Evolutionary conservation across 371 early-diverging fungal species (phyloP).

Genomic region (Mortierella sp.): DNA sequence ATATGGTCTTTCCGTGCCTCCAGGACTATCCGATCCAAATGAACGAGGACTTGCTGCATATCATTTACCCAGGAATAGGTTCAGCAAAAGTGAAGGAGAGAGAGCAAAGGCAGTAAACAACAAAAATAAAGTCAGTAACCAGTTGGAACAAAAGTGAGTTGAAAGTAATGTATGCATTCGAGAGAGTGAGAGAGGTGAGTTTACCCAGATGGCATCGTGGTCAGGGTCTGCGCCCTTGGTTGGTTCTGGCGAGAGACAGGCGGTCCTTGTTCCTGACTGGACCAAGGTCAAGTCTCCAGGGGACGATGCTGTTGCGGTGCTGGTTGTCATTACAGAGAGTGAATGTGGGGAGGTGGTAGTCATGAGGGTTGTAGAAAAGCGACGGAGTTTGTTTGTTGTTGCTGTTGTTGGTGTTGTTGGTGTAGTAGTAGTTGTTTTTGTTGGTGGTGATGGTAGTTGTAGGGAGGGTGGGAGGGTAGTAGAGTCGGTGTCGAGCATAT

Average conservation of each 20-base stretch:
- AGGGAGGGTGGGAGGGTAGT: background rate
- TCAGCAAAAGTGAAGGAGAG: background rate
- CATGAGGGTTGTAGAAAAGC: background rate
- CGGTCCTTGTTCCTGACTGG: conserved; percentile 24
- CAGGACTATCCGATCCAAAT: conserved; percentile 36
- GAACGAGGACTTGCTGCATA: conserved; percentile 42
- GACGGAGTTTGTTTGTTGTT: background rate
- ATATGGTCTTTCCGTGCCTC: conserved; percentile 39
- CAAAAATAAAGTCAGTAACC: background rate
- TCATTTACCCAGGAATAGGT: background rate
- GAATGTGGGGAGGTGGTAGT: background rate
- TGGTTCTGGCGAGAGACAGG: conserved; percentile 23
- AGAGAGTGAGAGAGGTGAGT: no score
- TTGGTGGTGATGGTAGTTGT: background rate
- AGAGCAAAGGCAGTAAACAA: background rate
- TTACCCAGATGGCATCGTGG: conserved; percentile 44
- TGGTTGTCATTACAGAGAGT: background rate
- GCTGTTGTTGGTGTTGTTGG: background rate
- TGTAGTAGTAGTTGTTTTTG: background rate
- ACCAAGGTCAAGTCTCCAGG: conserved; percentile 17
- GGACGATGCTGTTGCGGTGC: background rate
- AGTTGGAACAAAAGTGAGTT: background rate
- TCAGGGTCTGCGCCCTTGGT: conserved; percentile 29
- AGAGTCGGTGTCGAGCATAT: conserved; percentile 10
- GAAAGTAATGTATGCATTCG: no score